Evolutionary conservation across 352 stramenopile genomes (phyloP), one percentile per base, ranked within the genome.

Genomic region (Pythium guiyangense): DNA sequence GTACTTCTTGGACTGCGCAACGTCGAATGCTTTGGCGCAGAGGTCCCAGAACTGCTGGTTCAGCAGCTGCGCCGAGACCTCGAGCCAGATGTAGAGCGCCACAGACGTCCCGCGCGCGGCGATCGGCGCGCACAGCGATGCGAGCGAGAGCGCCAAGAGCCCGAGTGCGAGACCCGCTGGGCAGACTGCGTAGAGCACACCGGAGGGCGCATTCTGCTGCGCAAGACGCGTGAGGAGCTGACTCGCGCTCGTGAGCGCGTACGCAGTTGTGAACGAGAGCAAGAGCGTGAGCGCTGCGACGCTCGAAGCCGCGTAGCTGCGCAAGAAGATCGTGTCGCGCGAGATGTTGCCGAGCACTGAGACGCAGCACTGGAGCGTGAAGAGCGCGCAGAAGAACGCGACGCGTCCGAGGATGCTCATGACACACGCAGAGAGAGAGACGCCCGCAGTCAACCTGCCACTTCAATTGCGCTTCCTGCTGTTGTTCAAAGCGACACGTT

Each of bases 21-120:
- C 82, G 49, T 88, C 79, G 55, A 94, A 94, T 0, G 71, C 74
- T 52, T 86, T 86, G 26, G 84, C 79, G 47, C 85, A 95, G 12
- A 93, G 63, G 56, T 95, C 85, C 85, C 85, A 95, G 66, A 95
- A 95, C 64, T 95, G 83, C 40, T 90, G 82, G 17, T 73, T 85
- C 42, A 95, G 68, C 59, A 90, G 66, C 62, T 93, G 83, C 42
- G 71, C 58, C 12, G 84, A 67, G 20, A 95, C 70, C 49, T 95
- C 85, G 40, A 92, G 66, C 82, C 83, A 92, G 25, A 90, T 77
- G 67, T 95, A 95, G 31, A 93, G 75, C 54, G 66, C 59, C 6
- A 92, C 81, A 15, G 76, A 77, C 26, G 77, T 77, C 9, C 15
- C 70, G 2, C 62, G 61, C 22, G 74, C 70, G n/a, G 88, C 57